Base-by-base conservation (phyloP, 768 basidiomycete genomes). In the Serendipita sp. region DNA sequence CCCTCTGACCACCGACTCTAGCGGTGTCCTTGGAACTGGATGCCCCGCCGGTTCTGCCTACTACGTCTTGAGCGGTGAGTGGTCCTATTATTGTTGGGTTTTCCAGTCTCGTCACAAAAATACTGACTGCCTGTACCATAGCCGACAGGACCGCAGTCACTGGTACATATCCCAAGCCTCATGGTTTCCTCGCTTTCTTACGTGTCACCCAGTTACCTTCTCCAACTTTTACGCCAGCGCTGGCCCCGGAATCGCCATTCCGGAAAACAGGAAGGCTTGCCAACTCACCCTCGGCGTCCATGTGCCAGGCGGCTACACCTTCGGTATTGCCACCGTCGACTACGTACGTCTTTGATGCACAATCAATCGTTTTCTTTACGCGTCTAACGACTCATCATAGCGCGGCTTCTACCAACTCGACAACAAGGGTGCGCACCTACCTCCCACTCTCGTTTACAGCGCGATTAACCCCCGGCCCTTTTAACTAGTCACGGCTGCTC, bases 271-370 rank as follows among this genome's bases (percentile, higher is more conserved):
- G 26, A 58, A 58, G 53, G 31, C 17, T 31, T 58, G 53, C 53
- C 33, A 58, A 26, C 4, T 58, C 53, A 5, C 53, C 26, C 53
- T 58, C 53, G 53, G 53, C 0, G 53, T 58, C 20, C 11, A 11
- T 0, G 53, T 58, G 4, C 53, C 53, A 30, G 53, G 53, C 33
- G 53, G 53, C 30, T 58, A 22, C 30, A n/a, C 53, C 20, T 58
- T 58, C 53, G 53, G 53, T 58, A 33, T 58, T 33, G 53, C 53
- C 33, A 58, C 53, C 30, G 53, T 58, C 53, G 53, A 58, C 53
- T 58, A 58, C 30, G 53, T 58, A 33, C 22, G 53, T 58, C 26
- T 9, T 58, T 58, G 17, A 28, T 28, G 26, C 17, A 13, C 53
- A 9, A 48, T 5, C n/a, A 5, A 5, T 48, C 5, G 5, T 38